Percentiles rank a stretch among this genome's conserved stretches.
phyloP scores from a whole-genome alignment of 805 yeast species.

The Wickerhamomyces pijperi region DNA sequence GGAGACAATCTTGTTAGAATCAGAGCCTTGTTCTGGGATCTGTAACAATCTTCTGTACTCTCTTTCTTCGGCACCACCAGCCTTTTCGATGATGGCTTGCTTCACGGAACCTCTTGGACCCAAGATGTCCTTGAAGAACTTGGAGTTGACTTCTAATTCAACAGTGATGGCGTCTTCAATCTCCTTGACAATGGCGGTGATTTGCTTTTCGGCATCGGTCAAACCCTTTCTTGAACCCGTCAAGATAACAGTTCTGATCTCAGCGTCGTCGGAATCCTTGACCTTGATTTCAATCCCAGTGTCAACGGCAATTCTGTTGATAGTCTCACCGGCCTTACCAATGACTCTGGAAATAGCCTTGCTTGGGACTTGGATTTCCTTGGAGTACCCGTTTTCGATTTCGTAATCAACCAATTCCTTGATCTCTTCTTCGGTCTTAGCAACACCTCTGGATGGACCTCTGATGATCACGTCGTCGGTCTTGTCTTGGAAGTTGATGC shows the following conservation, averaged over 20 bases:
- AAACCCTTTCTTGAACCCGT: conserved; percentile 73
- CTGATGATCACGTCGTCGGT: conserved; percentile 56
- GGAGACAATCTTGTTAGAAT: conserved; percentile 44
- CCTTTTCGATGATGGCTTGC: conserved; percentile 62
- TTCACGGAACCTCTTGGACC: conserved; percentile 37
- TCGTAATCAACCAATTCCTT: conserved; percentile 77
- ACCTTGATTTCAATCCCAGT: conserved; percentile 35
- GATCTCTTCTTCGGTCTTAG: conserved; percentile 74
- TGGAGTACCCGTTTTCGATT: conserved; percentile 68
- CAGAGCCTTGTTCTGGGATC: conserved; percentile 60
- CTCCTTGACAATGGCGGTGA: conserved; percentile 53
- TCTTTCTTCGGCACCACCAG: conserved; percentile 56
- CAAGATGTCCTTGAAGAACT: conserved; percentile 12
- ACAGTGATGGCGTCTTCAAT: conserved; percentile 42
- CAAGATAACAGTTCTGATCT: conserved; percentile 52
- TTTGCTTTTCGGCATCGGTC: conserved; percentile 54
- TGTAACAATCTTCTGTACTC: conserved; percentile 47
- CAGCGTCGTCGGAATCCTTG: conserved; percentile 32
- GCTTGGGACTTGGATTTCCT: conserved; percentile 54
- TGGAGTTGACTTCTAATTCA: conserved; percentile 12
- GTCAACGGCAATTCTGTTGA: conserved; percentile 66
- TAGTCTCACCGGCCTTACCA: conserved; percentile 79
- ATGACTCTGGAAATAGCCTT: conserved; percentile 76
- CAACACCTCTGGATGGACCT: conserved; percentile 87
- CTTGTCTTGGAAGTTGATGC: conserved; percentile 60